A percentile compares a stretch with the other conserved stretches of the same genome.
phyloP scores from a whole-genome alignment of 106 monocot species.

The Triglochin maritima region DNA sequence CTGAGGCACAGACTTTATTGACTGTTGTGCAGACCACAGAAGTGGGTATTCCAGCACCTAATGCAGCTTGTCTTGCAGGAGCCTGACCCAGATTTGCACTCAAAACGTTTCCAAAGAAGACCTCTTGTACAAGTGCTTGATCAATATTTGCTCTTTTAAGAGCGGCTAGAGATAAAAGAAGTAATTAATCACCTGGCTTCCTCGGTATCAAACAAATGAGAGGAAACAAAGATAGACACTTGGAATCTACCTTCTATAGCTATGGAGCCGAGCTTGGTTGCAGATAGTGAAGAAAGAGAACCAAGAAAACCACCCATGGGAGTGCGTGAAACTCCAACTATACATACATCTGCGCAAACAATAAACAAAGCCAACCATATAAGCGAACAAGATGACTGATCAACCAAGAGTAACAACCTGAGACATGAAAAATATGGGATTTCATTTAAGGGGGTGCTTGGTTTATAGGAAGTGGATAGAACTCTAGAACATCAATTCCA shows the following conservation, averaged over 20 bases:
- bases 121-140: constrained; percentile 92
- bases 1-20: constrained; percentile 99
- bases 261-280: constrained; percentile 95
- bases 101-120: constrained; percentile 97
- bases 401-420: background rate
- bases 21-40: constrained; percentile 78
- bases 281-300: constrained; percentile 75
- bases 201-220: background rate
- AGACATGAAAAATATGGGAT: background rate
- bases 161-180: constrained; percentile 37
- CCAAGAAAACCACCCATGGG: constrained; percentile 98
- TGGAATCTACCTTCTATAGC: constrained; percentile 59
- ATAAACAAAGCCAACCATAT: background rate
- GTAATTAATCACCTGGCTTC: background rate
- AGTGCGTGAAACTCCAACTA: constrained; percentile 24
- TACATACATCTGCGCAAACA: constrained; percentile 6
- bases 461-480: no score
- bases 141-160: constrained; percentile 77
- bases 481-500: background rate
- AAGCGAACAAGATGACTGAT: background rate
- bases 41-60: constrained; percentile 93
- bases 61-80: constrained; percentile 95
- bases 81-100: constrained; percentile 98
- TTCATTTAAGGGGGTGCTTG: no score
- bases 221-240: background rate